Evolutionary conservation across 2,329 filamentous ascomycete species (phyloP).

Genomic region (Cordyceps cicadae): DNA sequence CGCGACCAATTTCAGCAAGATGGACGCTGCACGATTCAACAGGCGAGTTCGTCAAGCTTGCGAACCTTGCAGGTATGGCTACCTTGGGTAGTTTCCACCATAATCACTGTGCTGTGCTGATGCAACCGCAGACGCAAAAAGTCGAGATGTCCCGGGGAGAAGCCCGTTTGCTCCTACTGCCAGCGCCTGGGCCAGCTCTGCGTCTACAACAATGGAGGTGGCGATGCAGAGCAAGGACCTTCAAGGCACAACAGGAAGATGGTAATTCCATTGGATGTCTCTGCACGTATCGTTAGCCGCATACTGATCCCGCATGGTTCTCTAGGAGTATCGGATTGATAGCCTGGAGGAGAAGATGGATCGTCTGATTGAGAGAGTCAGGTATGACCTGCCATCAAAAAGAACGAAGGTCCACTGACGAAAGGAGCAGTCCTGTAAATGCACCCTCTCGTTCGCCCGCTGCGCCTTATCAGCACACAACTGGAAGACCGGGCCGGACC

Average conservation of each 20-base stretch:
- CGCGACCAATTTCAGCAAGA: not conserved
- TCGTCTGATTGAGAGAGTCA: conserved; percentile 17
- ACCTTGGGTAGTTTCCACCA: not conserved
- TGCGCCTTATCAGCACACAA: not conserved
- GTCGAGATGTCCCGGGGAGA: conserved; percentile 41
- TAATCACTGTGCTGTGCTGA: not conserved
- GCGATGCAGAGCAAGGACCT: conserved; percentile 2
- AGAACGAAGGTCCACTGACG: not conserved
- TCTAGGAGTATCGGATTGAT: conserved; percentile 26
- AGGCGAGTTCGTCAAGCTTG: conserved; percentile 20
- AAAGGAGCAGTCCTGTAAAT: not conserved
- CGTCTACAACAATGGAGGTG: conserved; percentile 26
- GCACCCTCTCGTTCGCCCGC: not conserved
- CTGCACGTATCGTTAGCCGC: not conserved
- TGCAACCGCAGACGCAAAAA: conserved; percentile 36
- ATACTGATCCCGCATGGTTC: conserved; percentile 12
- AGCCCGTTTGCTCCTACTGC: conserved; percentile 41
- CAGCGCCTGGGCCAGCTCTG: conserved; percentile 39
- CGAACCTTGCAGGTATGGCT: conserved; percentile 26
- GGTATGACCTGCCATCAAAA: not conserved
- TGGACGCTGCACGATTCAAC: conserved; percentile 4
- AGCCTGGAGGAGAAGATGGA: conserved; percentile 22
- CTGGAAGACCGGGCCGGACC: not conserved
- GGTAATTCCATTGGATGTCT: not conserved
- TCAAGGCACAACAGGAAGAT: conserved; percentile 15